Evolutionary conservation across 75 land plant genomes (phyloP).

Genomic region (Larix kaempferi): DNA sequence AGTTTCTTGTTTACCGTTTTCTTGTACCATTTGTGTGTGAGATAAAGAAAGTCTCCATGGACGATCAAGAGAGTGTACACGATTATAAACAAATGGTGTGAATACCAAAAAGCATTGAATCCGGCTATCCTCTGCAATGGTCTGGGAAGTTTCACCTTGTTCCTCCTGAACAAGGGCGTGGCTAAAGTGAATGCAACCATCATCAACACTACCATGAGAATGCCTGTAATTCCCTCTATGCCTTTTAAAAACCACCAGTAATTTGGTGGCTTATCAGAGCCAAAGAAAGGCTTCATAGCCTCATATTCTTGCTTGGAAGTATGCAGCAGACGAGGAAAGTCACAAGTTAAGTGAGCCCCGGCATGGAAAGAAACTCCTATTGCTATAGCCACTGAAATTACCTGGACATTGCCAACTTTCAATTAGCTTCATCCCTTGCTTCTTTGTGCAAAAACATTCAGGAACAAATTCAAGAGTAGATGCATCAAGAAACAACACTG

Average conservation of each 20-base stretch:
- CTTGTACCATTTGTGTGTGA: constrained; percentile 25
- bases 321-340: constrained; percentile 30
- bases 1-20: too few relatives aligned
- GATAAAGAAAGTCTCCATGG: constrained; percentile 39
- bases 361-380: constrained; percentile 27
- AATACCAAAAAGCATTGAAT: constrained; percentile 77
- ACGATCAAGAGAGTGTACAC: constrained; percentile 46
- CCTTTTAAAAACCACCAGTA: constrained; percentile 33
- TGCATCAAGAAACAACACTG: background rate
- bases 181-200: constrained; percentile 47
- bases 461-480: background rate
- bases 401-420: background rate
- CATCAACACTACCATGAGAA: constrained; percentile 50
- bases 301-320: constrained; percentile 20
- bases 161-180: constrained; percentile 52
- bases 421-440: background rate
- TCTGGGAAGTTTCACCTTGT: constrained; percentile 41
- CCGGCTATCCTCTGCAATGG: constrained; percentile 43
- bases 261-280: constrained; percentile 31
- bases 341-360: constrained; percentile 33
- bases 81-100: constrained; percentile 54
- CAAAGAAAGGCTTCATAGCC: constrained; percentile 25
- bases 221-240: constrained; percentile 44
- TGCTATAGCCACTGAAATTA: constrained; percentile 24
- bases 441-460: background rate